phyloP scores from a whole-genome alignment of 768 basidiomycete species.

The Stropharia rugosoannulata region DNA sequence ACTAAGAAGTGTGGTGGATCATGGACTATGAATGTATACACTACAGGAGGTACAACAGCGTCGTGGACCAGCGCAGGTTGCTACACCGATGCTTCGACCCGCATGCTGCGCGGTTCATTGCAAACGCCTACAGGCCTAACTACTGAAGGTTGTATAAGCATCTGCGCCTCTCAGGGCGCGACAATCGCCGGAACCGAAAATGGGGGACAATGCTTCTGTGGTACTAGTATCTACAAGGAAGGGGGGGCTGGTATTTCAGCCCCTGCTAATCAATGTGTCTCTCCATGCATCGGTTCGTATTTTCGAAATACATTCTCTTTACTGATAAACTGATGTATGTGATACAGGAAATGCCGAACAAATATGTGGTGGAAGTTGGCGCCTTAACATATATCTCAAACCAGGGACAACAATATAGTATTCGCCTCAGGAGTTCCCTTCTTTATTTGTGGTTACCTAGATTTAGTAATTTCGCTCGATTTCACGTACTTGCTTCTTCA shows the following conservation, averaged over 20 bases:
- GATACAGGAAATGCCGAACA: constrained; percentile 21
- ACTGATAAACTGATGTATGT: background rate
- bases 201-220: constrained; percentile 35
- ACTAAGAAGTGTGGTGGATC: constrained; percentile 30
- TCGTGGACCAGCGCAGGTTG: constrained; percentile 32
- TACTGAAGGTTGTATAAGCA: constrained; percentile 24
- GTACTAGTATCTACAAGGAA: constrained; percentile 23
- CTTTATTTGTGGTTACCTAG: too few relatives aligned
- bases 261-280: constrained; percentile 23
- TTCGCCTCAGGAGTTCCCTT: too few relatives aligned
- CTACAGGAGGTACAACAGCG: constrained; percentile 7
- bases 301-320: background rate
- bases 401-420: constrained; percentile 16
- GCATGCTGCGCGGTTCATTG: constrained; percentile 27
- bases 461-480: too few relatives aligned
- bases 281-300: constrained; percentile 30
- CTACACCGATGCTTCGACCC: constrained; percentile 25
- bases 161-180: constrained; percentile 26
- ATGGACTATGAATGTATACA: constrained; percentile 32
- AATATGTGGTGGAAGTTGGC: constrained; percentile 32
- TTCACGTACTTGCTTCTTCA: too few relatives aligned
- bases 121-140: constrained; percentile 24
- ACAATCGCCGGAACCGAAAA: constrained; percentile 34
- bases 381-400: constrained; percentile 26
- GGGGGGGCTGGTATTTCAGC: constrained; percentile 19